Base-by-base conservation (phyloP, 1,284 basidiomycete species). In the Taiwanofungus camphoratus region DNA sequence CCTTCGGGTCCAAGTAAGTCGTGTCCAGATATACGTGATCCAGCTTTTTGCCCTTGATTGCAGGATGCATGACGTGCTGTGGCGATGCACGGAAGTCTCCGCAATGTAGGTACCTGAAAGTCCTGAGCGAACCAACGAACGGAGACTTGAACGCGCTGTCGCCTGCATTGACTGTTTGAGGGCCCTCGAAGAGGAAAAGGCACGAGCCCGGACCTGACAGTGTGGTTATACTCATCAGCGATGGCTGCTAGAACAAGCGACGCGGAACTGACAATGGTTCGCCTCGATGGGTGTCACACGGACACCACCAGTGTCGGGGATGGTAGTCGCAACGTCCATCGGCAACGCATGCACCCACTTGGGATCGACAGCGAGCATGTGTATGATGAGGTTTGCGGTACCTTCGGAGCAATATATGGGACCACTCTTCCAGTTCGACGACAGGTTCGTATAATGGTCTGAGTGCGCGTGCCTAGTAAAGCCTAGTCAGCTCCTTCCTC, bases 11-110 rank as follows among this genome's bases (percentile, higher is more conserved):
- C 30, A 97, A 73, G 63, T 99, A 99, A 0, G 96, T 99, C 5
- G 95, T 98, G 63, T 99, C 96, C 20, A 99, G 74, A 61, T 99
- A 99, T 38, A 94, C 78, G 40, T 83, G 79, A 58, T 98, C 92
- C 11, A 99, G 76, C 37, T 68, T 70, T 54, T 87, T 92, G 23
- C 81, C 82, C 43, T 78, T 79, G 38, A 96, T 72, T 0, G 79
- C 77, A 0, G 91, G 88, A 61, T 97, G 93, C 5, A 84, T 55
- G 7, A 89, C 76, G 63, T 94, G 92, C 39, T 75, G 74, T 0
- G 93, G 93, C 23, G 84, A 89, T 32, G 91, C 90, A 46, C 92
- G 76, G 56, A 94, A 92, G 63, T 98, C 95, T 0, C 95, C 95
- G 52, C 96, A 99, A 56, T 99, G 95, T 3, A 99, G 73, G 60